Evolutionary conservation across 1,284 basidiomycete genomes (phyloP).

Genomic region (Trichosporon asahii): DNA sequence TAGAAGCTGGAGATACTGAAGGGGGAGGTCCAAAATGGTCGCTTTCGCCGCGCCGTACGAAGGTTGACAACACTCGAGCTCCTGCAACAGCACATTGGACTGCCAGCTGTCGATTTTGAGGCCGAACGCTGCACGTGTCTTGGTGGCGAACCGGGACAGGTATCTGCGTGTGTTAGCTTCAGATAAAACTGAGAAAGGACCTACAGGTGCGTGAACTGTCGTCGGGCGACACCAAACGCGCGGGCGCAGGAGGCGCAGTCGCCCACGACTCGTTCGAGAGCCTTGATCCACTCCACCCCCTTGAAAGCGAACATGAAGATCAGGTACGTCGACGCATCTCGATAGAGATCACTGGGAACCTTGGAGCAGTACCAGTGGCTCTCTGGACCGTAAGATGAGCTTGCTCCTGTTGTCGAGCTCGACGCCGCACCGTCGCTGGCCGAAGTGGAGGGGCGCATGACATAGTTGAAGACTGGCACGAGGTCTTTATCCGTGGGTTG

Average conservation of each 20-base stretch:
- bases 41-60: slow-evolving; percentile 24
- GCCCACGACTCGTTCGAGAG: slow-evolving; percentile 59
- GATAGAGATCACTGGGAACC: slow-evolving; percentile 26
- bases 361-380: slow-evolving; percentile 45
- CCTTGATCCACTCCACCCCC: slow-evolving; percentile 59
- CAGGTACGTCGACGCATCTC: slow-evolving; percentile 66
- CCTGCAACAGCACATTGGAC: slow-evolving; percentile 27
- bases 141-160: slow-evolving; percentile 43
- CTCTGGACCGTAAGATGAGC: not conserved
- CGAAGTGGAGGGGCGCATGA: slow-evolving; percentile 44
- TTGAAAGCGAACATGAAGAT: slow-evolving; percentile 74
- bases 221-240: slow-evolving; percentile 63
- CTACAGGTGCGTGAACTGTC: slow-evolving; percentile 63
- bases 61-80: slow-evolving; percentile 21
- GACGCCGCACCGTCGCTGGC: slow-evolving; percentile 7
- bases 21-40: slow-evolving; percentile 45
- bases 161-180: slow-evolving; percentile 34
- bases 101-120: slow-evolving; percentile 68
- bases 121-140: slow-evolving; percentile 60
- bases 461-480: slow-evolving; percentile 58
- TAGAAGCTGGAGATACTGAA: slow-evolving; percentile 63
- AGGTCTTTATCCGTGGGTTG: slow-evolving; percentile 56
- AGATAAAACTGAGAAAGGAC: no score
- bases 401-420: slow-evolving; percentile 13
- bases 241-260: slow-evolving; percentile 67